Evolutionary conservation across 306 rosid species (phyloP).

Genomic region (Castanea sativa): DNA sequence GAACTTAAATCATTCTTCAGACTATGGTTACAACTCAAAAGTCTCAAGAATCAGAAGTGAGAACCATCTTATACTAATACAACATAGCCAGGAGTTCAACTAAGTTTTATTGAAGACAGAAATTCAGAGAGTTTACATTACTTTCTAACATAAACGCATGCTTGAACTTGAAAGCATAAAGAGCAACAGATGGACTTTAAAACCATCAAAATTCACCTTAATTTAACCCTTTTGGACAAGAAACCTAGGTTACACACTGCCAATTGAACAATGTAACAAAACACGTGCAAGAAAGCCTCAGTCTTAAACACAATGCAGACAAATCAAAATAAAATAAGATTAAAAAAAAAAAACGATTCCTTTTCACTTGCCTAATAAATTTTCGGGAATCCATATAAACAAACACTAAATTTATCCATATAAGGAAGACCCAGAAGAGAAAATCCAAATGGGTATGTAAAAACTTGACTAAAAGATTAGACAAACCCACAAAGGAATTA

Average conservation of each 20-base stretch:
- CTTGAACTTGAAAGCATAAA: too few relatives aligned
- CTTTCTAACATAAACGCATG: too few relatives aligned
- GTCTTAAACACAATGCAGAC: neutral
- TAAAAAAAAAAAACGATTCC: too few relatives aligned
- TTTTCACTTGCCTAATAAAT: too few relatives aligned
- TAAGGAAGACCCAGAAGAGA: neutral
- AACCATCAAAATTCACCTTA: too few relatives aligned
- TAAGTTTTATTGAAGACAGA: too few relatives aligned
- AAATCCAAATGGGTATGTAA: neutral
- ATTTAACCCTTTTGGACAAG: neutral
- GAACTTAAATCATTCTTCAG: neutral
- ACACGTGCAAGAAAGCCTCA: neutral
- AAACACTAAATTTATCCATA: neutral
- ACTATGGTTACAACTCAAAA: neutral
- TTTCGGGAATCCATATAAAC: neutral
- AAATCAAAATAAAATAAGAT: too few relatives aligned
- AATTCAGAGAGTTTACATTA: too few relatives aligned
- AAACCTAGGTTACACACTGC: neutral
- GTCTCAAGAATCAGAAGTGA: neutral
- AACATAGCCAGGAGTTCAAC: neutral
- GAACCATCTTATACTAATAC: neutral
- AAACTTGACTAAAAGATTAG: neutral
- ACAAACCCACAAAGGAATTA: neutral
- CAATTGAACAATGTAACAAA: neutral
- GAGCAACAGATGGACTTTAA: too few relatives aligned